Base-by-base conservation (phyloP, 208 protist genomes). In the Crithidia sp. region DNA sequence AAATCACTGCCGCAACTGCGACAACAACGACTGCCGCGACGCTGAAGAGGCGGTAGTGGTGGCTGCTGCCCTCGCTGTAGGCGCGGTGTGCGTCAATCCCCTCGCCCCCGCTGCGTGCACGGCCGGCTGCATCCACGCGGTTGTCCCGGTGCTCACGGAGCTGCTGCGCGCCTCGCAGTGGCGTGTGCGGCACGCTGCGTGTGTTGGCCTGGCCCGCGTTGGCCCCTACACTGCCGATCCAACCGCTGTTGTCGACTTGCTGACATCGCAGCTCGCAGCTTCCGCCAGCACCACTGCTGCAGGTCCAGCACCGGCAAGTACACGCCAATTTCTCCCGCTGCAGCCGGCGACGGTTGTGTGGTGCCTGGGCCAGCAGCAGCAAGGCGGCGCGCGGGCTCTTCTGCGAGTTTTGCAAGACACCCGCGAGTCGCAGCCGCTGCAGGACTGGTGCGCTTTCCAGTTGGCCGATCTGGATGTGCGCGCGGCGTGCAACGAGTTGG, bases 141-240 rank as follows among this genome's bases (percentile, higher is more conserved):
- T 71, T 6, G 45, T 67, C 7, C 49, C 67, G 36, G 60, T 76
- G 4, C 53, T 82, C 40, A 40, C 50, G 67, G 70, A 82, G 66
- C 68, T 85, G 55, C 65, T 86, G 6, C 13, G 69, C 40, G 69
- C 88, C 45, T 67, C 81, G 6, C 72, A 64, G 36, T 82, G 76
- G 79, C 68, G 77, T 4, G 69, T 93, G 72, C 85, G 89, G 49
- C 82, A 88, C 65, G 84, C 73, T 7, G 86, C 86, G 16, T 90
- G 85, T 62, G 71, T 90, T 52, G 86, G 82, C 13, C 81, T 94
- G 2, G 86, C 86, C 12, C 73, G 79, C 44, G 39, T 91, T 5
- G 86, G 81, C 0, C 55, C 70, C 2, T 19, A 72, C 59, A 67
- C 66, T 13, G 36, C 66, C 14, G 65, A 78, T 57, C 74, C 74